Evolutionary conservation across 2,329 filamentous ascomycete species (phyloP).

Genomic region (Ambrosiella beaveri): DNA sequence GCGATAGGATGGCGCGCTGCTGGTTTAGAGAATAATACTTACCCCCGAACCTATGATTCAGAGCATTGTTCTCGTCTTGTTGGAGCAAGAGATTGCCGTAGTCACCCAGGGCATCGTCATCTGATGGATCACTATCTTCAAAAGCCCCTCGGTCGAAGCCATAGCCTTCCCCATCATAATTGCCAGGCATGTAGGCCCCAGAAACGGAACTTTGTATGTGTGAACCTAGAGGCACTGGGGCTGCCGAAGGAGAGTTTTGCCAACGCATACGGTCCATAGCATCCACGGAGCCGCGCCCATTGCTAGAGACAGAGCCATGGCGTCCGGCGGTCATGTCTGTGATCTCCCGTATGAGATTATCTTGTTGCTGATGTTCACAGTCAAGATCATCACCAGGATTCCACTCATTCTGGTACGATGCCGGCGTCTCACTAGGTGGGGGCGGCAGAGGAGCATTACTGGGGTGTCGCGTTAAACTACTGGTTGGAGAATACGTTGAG

Average conservation of each 20-base stretch:
- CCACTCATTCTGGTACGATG: conserved; percentile 19
- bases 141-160: neutral
- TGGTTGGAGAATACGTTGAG: conserved; percentile 20
- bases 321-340: conserved; percentile 25
- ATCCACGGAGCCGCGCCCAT: conserved; percentile 26
- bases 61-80: conserved; percentile 65
- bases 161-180: neutral
- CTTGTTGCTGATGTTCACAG: conserved; percentile 28
- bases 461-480: conserved; percentile 28
- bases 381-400: conserved; percentile 18
- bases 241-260: conserved; percentile 26
- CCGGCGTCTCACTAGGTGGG: conserved; percentile 27
- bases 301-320: conserved; percentile 28
- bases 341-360: conserved; percentile 40
- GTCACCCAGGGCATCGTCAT: conserved; percentile 71
- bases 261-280: conserved; percentile 30
- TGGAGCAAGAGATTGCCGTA: conserved; percentile 71
- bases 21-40: neutral
- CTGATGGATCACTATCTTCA: conserved; percentile 20
- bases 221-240: neutral
- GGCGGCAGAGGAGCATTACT: conserved; percentile 43
- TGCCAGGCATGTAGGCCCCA: neutral
- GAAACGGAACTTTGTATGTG: neutral
- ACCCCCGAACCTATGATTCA: conserved; percentile 18
- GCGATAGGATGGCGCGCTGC: neutral